These are phyloP conservation scores for Phytopythium delawarense DNA, from an alignment of 352 stramenopile species.

Conservation along the genomic window DNA sequence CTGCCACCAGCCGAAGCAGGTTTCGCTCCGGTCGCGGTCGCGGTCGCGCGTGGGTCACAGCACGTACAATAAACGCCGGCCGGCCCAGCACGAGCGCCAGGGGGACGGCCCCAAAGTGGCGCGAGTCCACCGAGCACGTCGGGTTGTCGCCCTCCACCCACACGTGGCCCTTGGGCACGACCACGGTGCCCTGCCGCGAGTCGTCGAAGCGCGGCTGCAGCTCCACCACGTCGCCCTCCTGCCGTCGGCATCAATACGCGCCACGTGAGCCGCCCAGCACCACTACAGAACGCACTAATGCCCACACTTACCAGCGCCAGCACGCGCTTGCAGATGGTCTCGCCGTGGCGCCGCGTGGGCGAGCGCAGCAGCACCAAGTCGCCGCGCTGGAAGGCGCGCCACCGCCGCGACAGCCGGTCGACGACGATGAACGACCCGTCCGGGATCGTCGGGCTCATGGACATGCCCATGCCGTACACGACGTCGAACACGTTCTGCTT, in stretches of 20 bases:
- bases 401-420: slow-evolving; percentile 67
- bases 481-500: slow-evolving; percentile 74
- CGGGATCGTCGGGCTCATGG: slow-evolving; percentile 79
- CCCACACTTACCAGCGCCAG: slow-evolving; percentile 54
- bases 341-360: slow-evolving; percentile 60
- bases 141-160: slow-evolving; percentile 98
- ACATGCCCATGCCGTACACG: slow-evolving; percentile 81
- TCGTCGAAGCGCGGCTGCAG: slow-evolving; percentile 71
- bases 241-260: not conserved
- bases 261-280: not conserved
- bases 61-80: slow-evolving; percentile 57
- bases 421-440: slow-evolving; percentile 82
- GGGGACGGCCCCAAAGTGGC: slow-evolving; percentile 92
- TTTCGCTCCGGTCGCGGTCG: no score
- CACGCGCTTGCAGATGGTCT: slow-evolving; percentile 87
- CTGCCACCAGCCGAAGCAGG: not conserved
- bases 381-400: slow-evolving; percentile 56
- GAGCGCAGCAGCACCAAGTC: slow-evolving; percentile 85
- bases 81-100: slow-evolving; percentile 82
- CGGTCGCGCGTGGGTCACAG: not conserved
- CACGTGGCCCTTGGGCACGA: slow-evolving; percentile 91
- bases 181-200: slow-evolving; percentile 46
- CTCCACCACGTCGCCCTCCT: slow-evolving; percentile 81
- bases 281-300: not conserved
- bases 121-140: slow-evolving; percentile 91